These are phyloP conservation scores for Boletus semigastroideus DNA, from an alignment of 1,284 basidiomycete species.

Conservation along the genomic window DNA sequence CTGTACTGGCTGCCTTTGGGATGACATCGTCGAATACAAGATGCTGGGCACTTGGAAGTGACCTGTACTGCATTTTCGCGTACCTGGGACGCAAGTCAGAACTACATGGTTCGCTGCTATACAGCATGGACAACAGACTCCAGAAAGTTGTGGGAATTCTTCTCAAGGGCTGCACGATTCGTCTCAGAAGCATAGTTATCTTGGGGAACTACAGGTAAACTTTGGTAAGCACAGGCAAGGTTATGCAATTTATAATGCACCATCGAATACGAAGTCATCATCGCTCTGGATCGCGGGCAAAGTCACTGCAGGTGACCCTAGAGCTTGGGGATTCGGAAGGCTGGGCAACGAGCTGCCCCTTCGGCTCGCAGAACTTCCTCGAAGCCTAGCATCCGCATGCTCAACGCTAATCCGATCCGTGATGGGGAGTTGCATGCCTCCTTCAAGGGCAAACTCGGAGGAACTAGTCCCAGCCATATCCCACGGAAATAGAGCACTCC, in stretches of 20 bases:
- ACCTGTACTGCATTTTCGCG: constrained; percentile 69
- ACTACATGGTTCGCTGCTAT: background rate
- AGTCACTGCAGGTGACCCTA: constrained; percentile 49
- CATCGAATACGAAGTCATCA: constrained; percentile 66
- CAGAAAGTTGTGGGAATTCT: constrained; percentile 73
- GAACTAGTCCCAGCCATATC: constrained; percentile 72
- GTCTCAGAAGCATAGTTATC: constrained; percentile 39
- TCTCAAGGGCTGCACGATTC: constrained; percentile 61
- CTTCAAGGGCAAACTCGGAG: constrained; percentile 42
- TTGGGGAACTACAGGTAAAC: constrained; percentile 30
- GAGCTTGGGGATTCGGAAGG: constrained; percentile 40
- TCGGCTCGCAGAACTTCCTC: constrained; percentile 52
- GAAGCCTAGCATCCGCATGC: constrained; percentile 49
- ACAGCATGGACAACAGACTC: constrained; percentile 48
- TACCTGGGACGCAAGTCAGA: constrained; percentile 48
- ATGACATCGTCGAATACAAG: constrained; percentile 66
- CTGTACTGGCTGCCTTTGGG: constrained; percentile 61
- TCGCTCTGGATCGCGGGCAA: constrained; percentile 43
- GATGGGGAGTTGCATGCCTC: constrained; percentile 38
- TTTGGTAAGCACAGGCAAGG: constrained; percentile 2
- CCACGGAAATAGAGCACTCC: constrained; percentile 76
- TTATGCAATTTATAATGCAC: constrained; percentile 34
- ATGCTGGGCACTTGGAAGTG: constrained; percentile 46
- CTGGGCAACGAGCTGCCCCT: constrained; percentile 54
- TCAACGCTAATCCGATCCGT: constrained; percentile 51